Conservation (phyloP, 2,329 filamentous ascomycete species). For the Penicillium fuscoglaucum region DNA sequence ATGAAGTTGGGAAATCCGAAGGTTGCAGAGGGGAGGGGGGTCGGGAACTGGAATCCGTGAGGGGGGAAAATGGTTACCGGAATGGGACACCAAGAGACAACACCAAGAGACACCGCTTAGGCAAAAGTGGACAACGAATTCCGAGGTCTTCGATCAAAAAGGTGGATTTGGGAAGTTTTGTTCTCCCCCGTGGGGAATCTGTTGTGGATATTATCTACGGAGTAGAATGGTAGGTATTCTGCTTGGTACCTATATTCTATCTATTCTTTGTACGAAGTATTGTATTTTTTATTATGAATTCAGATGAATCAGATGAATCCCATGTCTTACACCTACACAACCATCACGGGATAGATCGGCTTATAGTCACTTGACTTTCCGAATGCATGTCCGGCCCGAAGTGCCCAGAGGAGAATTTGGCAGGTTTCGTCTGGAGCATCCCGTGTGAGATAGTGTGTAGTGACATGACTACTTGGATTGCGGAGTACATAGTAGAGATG, state of each 20-base stretch:
- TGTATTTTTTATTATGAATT: neutral
- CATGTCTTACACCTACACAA: neutral
- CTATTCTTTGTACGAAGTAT: neutral
- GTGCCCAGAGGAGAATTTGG: neutral
- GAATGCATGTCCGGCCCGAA: neutral
- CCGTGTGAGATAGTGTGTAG: neutral
- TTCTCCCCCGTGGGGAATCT: neutral
- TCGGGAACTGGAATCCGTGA: constrained; percentile 28
- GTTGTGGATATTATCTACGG: neutral
- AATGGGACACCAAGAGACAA: neutral
- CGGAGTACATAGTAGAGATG: too few relatives aligned
- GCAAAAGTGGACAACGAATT: constrained; percentile 1
- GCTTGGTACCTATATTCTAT: too few relatives aligned
- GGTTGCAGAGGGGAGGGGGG: constrained; percentile 14
- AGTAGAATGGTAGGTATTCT: too few relatives aligned
- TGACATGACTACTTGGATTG: neutral
- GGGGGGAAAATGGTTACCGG: constrained; percentile 8
- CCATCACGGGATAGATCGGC: constrained; percentile 5
- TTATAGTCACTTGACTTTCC: neutral
- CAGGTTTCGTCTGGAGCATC: neutral
- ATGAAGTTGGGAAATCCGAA: constrained; percentile 16
- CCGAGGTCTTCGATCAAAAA: neutral
- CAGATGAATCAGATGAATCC: neutral
- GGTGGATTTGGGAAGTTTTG: neutral
- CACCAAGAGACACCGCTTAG: neutral